These are phyloP conservation scores for Trichoderma polysporum DNA, from an alignment of 2,329 filamentous ascomycete species.

Conservation along the genomic window DNA sequence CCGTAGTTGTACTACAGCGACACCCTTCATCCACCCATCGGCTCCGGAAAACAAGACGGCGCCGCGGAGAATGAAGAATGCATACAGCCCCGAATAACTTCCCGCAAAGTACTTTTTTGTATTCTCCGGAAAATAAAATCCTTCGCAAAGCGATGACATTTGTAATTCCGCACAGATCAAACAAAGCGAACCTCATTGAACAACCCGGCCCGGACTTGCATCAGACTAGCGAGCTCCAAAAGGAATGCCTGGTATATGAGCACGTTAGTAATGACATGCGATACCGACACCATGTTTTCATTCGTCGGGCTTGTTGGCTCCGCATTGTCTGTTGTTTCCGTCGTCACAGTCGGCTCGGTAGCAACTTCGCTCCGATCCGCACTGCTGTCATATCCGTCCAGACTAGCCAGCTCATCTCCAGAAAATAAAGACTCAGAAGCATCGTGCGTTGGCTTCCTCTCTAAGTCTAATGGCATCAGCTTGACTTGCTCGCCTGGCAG, in stretches of 20 bases:
- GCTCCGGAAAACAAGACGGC: neutral
- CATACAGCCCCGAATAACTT: neutral
- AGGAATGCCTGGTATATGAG: slow-evolving; percentile 79
- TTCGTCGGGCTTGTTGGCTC: slow-evolving; percentile 13
- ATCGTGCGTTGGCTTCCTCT: slow-evolving; percentile 34
- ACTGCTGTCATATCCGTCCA: slow-evolving; percentile 25
- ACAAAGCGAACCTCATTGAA: slow-evolving; percentile 73
- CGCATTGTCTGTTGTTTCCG: slow-evolving; percentile 27
- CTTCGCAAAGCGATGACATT: neutral
- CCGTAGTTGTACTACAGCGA: neutral
- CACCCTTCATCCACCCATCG: neutral
- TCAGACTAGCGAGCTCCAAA: slow-evolving; percentile 70
- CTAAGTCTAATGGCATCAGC: slow-evolving; percentile 49
- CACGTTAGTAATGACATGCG: slow-evolving; percentile 76
- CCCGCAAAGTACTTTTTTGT: neutral
- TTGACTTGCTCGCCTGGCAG: slow-evolving; percentile 44
- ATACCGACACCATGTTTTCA: slow-evolving; percentile 60
- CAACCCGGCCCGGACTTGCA: slow-evolving; percentile 71
- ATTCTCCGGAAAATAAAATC: neutral
- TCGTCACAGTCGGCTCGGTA: slow-evolving; percentile 23
- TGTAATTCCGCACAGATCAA: slow-evolving; percentile 21
- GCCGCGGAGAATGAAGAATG: neutral
- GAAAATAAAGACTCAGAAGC: slow-evolving; percentile 25
- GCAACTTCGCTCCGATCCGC: slow-evolving; percentile 24
- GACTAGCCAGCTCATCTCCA: slow-evolving; percentile 17